These are phyloP conservation scores for Xylaria sp. DNA, from an alignment of 2,329 filamentous ascomycete species.

Conservation along the genomic window DNA sequence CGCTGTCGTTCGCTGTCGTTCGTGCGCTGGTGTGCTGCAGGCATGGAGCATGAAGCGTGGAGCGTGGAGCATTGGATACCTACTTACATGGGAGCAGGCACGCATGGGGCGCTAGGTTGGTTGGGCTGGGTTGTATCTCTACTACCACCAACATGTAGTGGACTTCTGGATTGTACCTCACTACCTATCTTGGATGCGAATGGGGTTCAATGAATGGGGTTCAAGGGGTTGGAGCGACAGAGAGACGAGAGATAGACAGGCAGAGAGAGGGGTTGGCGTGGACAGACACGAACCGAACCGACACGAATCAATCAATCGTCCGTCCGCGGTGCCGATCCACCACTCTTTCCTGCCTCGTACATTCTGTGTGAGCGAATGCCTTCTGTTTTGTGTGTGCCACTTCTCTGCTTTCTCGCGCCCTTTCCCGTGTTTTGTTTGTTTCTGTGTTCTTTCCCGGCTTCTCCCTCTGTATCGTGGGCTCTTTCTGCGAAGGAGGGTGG, in stretches of 20 bases:
- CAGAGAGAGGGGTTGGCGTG: background rate
- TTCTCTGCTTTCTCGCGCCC: background rate
- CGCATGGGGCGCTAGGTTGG: constrained; percentile 5
- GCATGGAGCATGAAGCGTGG: constrained; percentile 11
- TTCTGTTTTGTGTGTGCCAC: background rate
- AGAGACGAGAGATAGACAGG: background rate
- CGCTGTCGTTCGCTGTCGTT: constrained; percentile 34
- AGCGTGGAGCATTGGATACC: background rate
- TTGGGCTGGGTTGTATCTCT: constrained; percentile 8
- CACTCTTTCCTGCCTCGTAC: constrained; percentile 28
- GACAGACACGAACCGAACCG: constrained; percentile 5
- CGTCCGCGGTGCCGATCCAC: constrained; percentile 20
- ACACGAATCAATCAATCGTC: constrained; percentile 14
- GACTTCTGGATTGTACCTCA: constrained; percentile 1
- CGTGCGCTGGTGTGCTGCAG: constrained; percentile 37
- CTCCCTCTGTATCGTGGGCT: background rate
- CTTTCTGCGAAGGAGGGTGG: constrained; percentile 5
- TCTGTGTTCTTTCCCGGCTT: background rate
- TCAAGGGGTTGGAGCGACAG: background rate
- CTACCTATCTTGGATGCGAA: background rate
- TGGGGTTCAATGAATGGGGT: background rate
- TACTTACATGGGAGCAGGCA: background rate
- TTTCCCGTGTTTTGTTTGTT: background rate
- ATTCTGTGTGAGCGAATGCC: background rate
- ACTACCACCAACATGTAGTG: background rate